Conservation (phyloP, 768 basidiomycete species). For the Royoungia palumana region DNA sequence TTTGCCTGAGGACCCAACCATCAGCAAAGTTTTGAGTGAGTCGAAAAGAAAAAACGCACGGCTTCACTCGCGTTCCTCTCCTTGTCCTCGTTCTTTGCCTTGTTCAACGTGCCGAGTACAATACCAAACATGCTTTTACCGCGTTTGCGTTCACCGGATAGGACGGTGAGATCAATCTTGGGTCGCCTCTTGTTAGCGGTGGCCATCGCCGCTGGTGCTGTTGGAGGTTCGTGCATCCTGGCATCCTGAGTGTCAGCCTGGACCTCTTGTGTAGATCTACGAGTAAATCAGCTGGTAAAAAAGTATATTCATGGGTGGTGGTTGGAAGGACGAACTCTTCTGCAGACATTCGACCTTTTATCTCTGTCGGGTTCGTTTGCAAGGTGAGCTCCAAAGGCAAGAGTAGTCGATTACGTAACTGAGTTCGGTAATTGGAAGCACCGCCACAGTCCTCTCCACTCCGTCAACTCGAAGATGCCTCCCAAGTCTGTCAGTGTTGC, state of each 20-base stretch:
- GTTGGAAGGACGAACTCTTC: slow-evolving; percentile 44
- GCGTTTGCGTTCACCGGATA: slow-evolving; percentile 66
- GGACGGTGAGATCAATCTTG: slow-evolving; percentile 61
- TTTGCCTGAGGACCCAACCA: slow-evolving; percentile 53
- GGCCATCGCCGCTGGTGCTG: slow-evolving; percentile 45
- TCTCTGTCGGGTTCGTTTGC: neutral
- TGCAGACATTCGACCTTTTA: slow-evolving; percentile 43
- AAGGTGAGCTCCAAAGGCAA: neutral
- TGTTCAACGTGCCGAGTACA: slow-evolving; percentile 77
- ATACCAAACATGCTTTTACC: slow-evolving; percentile 88
- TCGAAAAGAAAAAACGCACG: slow-evolving; percentile 38
- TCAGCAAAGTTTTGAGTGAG: slow-evolving; percentile 7
- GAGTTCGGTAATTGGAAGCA: slow-evolving; percentile 21
- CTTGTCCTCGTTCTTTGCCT: slow-evolving; percentile 85
- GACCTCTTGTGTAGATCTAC: slow-evolving; percentile 32
- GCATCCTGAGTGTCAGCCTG: slow-evolving; percentile 29
- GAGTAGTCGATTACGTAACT: slow-evolving; percentile 19
- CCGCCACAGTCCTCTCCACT: slow-evolving; percentile 4
- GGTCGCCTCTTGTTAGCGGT: slow-evolving; percentile 60
- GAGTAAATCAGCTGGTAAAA: slow-evolving; percentile 3
- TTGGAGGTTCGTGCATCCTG: slow-evolving; percentile 39
- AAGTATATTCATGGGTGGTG: neutral
- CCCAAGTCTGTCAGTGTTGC: slow-evolving; percentile 12
- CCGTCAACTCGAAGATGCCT: slow-evolving; percentile 16
- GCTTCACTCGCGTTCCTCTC: slow-evolving; percentile 83